Evolutionary conservation across 495 filamentous ascomycete species (phyloP), one percentile per base, ranked within the genome.

Genomic region (Xylaria nigripes): DNA sequence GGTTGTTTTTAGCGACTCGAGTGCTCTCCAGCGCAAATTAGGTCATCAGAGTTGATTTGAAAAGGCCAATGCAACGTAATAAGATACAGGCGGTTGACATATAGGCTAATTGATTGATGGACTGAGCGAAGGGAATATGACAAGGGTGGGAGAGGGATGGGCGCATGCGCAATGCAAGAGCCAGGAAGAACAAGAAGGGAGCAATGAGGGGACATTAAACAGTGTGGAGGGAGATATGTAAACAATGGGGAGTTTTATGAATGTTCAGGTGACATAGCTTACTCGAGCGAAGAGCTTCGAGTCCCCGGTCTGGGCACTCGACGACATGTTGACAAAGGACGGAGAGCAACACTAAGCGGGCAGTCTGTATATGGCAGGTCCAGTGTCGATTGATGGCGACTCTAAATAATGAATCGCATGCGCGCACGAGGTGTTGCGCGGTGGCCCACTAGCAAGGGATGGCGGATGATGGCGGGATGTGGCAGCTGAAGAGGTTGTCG

Each of bases 231-330:
- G 23, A 47, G 29, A 45, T 47, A 13, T 21, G 32, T 34, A 10
- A 38, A 40, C 19, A 21, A 55, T 34, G 23, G 16, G 12, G 22
- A 56, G n/a, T n/a, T n/a, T n/a, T n/a, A n/a, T n/a, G n/a, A 36
- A 40, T n/a, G 46, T 45, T 40, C 55, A 30, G n/a, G 43, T n/a
- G 44, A 19, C 32, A 55, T 36, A 24, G 87, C 90, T 70, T 92
- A 99, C 93, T 75, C 94, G 85, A 61, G 94, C 91, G 78, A 99
- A 99, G 75, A 98, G 84, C 81, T 96, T 96, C 75, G 93, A 94
- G 82, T 98, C 93, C 72, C 90, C 88, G 72, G 81, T 77, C 51
- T 72, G 74, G 43, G 86, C 80, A 75, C 82, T 86, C 84, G 75
- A 68, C 75, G 53, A 55, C 53, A 55, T 55, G 45, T 24, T 55